phyloP scores from a whole-genome alignment of 176 grass and related monocot species.

The Lolium perenne region DNA sequence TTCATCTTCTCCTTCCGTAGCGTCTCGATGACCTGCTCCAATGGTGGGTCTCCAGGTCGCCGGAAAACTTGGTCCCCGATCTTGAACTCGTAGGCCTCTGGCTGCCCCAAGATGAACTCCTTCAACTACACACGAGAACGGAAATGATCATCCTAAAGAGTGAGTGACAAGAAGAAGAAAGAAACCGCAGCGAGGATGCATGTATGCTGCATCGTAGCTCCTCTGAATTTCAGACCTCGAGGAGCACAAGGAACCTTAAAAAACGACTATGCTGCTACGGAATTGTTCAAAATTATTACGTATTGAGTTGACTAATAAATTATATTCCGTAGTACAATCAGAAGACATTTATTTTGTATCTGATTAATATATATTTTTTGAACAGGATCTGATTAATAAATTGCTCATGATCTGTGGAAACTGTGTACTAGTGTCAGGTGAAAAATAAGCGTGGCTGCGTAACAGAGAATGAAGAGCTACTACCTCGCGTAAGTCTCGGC shows the following conservation, averaged over 20 bases:
- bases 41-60: conserved; percentile 79
- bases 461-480: neutral
- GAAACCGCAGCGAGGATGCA: neutral
- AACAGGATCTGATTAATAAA: neutral
- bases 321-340: neutral
- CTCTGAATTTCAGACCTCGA: neutral
- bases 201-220: neutral
- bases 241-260: neutral
- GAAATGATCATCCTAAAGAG: too few relatives aligned
- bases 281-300: neutral
- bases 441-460: neutral
- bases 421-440: neutral
- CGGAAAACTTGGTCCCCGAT: conserved; percentile 70
- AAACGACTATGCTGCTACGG: neutral
- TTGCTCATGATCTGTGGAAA: neutral
- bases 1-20: conserved; percentile 46
- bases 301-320: neutral
- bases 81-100: conserved; percentile 89
- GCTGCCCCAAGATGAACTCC: conserved; percentile 77
- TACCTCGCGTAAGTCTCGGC: conserved; percentile 76
- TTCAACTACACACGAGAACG: conserved; percentile 51
- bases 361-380: too few relatives aligned
- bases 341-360: too few relatives aligned
- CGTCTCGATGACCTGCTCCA: conserved; percentile 67
- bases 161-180: too few relatives aligned